These are phyloP conservation scores for Erysimum pusillum DNA, from an alignment of 441 rosid species.

Conservation along the genomic window DNA sequence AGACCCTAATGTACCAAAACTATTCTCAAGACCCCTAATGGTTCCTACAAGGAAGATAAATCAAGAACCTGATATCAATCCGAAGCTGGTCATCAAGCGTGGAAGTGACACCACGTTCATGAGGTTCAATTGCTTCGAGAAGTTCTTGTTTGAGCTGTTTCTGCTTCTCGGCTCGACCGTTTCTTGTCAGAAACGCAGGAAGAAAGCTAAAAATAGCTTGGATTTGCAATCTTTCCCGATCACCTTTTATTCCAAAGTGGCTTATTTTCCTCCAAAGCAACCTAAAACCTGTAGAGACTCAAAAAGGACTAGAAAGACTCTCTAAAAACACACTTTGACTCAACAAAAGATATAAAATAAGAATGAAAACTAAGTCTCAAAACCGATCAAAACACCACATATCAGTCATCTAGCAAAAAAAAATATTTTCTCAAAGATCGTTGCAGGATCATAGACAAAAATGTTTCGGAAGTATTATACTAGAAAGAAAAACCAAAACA, in stretches of 20 bases:
- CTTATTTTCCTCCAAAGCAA: too few species aligned
- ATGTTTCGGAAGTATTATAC: too few species aligned
- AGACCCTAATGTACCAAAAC: background rate
- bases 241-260: conserved; percentile 38
- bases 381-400: too few species aligned
- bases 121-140: conserved; percentile 72
- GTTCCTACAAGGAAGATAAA: background rate
- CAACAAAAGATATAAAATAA: too few species aligned
- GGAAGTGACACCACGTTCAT: conserved; percentile 90
- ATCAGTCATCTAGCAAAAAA: too few species aligned
- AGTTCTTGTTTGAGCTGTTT: conserved; percentile 74
- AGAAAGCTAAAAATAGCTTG: conserved; percentile 73
- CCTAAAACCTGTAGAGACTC: too few species aligned
- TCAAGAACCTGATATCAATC: conserved; percentile 62
- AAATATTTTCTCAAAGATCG: too few species aligned
- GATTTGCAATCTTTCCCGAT: conserved; percentile 37
- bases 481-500: too few species aligned
- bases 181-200: conserved; percentile 76
- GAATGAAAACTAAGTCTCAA: too few species aligned
- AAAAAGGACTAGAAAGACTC: too few species aligned
- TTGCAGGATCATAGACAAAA: too few species aligned
- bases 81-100: conserved; percentile 76
- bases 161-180: conserved; percentile 63
- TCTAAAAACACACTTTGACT: too few species aligned
- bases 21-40: background rate